A percentile compares a stretch with the other conserved stretches of the same genome.
Conservation (phyloP, 106 monocot species). For the Allium cepa region DNA sequence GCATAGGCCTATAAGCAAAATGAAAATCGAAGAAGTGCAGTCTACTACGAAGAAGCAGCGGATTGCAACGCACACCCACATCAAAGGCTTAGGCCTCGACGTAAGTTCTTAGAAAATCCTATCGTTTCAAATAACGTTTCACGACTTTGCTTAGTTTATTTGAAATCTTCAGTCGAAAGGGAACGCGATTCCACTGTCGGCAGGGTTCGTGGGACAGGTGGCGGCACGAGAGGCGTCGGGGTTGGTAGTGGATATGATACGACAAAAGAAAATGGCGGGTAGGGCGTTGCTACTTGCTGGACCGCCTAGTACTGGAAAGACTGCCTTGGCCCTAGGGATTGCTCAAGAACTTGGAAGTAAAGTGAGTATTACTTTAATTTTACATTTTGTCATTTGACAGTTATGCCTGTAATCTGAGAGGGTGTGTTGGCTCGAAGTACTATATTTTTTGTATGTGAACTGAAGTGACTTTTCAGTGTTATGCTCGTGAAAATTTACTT, state of each 20-base stretch:
- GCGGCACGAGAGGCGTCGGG: slow-evolving; percentile 82
- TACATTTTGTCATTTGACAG: too few species aligned
- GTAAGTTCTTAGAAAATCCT: slow-evolving; percentile 20
- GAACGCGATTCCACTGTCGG: slow-evolving; percentile 55
- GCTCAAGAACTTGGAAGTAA: slow-evolving; percentile 96
- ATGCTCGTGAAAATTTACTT: too few species aligned
- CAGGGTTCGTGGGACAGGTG: slow-evolving; percentile 95
- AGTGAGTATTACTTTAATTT: slow-evolving; percentile 15
- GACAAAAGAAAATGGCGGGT: slow-evolving; percentile 99
- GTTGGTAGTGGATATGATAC: slow-evolving; percentile 94
- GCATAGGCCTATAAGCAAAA: slow-evolving; percentile 1
- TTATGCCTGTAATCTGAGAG: too few species aligned
- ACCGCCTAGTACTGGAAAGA: slow-evolving; percentile 94
- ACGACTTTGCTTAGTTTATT: too few species aligned
- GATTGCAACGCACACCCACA: slow-evolving; percentile 80
- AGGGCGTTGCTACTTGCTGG: slow-evolving; percentile 81
- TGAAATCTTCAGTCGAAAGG: slow-evolving; percentile 39
- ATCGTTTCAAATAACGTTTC: slow-evolving; percentile 2
- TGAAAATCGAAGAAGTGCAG: slow-evolving; percentile 79
- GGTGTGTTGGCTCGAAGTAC: too few species aligned
- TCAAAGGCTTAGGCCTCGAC: slow-evolving; percentile 84
- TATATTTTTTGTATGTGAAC: too few species aligned
- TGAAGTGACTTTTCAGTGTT: too few species aligned
- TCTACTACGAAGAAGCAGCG: slow-evolving; percentile 73
- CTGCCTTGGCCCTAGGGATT: slow-evolving; percentile 91